These are phyloP conservation scores for Rhizoclosmatium sp. DNA, from an alignment of 192 early-diverging fungal species.

Conservation along the genomic window DNA sequence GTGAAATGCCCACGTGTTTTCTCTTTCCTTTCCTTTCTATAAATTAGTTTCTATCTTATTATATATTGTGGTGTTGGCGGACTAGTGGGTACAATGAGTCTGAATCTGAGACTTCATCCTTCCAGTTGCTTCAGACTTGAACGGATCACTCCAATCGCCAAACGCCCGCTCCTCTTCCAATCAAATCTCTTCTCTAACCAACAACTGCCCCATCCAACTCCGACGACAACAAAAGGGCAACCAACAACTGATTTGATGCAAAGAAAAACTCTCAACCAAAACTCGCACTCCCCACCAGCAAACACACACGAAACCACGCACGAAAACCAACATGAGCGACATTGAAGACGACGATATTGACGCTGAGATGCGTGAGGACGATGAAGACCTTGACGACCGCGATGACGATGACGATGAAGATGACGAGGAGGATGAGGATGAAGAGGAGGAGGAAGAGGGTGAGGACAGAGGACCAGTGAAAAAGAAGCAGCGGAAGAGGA, in stretches of 20 bases:
- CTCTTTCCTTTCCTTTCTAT: too few species aligned
- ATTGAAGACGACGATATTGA: slow-evolving; percentile 13
- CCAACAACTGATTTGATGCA: too few species aligned
- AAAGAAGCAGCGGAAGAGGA: neutral
- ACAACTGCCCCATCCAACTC: too few species aligned
- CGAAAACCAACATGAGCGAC: slow-evolving; percentile 9
- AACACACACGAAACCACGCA: neutral
- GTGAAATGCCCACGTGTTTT: neutral
- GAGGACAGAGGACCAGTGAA: slow-evolving; percentile 1
- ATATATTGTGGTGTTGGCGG: too few species aligned
- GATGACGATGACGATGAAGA: slow-evolving; percentile 31
- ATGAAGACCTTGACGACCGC: slow-evolving; percentile 11
- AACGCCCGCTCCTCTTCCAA: too few species aligned
- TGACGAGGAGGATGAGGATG: slow-evolving; percentile 33
- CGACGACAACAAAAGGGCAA: too few species aligned
- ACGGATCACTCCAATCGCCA: neutral
- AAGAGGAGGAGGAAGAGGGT: slow-evolving; percentile 31
- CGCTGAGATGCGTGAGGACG: neutral
- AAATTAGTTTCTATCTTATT: too few species aligned
- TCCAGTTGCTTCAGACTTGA: too few species aligned
- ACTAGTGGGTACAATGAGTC: too few species aligned
- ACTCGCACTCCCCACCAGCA: neutral
- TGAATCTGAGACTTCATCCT: too few species aligned
- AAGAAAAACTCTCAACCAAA: too few species aligned
- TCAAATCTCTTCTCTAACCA: too few species aligned